These are phyloP conservation scores for Nakaseomyces bracarensis DNA, from an alignment of 1,139 yeast genomes.

Conservation along the genomic window DNA sequence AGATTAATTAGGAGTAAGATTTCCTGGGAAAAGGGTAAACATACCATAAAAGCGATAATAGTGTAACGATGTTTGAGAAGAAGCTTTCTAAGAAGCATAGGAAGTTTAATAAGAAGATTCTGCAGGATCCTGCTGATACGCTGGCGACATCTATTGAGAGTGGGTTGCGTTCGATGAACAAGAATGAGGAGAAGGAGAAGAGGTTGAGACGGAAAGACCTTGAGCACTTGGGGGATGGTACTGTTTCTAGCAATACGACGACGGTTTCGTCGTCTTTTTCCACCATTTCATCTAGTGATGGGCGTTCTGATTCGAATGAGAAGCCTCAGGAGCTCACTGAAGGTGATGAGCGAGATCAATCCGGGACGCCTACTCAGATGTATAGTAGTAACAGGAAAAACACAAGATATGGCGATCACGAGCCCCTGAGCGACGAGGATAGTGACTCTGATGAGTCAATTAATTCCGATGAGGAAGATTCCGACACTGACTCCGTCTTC, in stretches of 20 bases:
- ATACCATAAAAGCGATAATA: not conserved
- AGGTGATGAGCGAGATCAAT: not conserved
- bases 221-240: not conserved
- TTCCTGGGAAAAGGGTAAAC: not conserved
- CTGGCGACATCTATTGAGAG: conserved; percentile 1
- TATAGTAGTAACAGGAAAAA: not conserved
- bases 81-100: conserved; percentile 6
- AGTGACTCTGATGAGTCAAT: conserved; percentile 1
- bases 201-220: conserved; percentile 1
- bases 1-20: too few species aligned
- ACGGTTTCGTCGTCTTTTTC: conserved; percentile 1
- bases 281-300: not conserved
- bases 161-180: not conserved
- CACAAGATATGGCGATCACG: not conserved
- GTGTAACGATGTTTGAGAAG: conserved; percentile 3
- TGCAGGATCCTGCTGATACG: conserved; percentile 4
- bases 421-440: not conserved
- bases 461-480: not conserved
- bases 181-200: conserved; percentile 5
- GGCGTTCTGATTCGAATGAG: not conserved
- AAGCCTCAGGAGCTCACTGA: not conserved
- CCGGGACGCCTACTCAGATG: conserved; percentile 1
- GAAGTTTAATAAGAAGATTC: conserved; percentile 3
- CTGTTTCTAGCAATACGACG: not conserved
- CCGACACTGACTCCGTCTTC: not conserved